Conservation (phyloP, 2,329 filamentous ascomycete species). For the Fusarium dimerum region DNA sequence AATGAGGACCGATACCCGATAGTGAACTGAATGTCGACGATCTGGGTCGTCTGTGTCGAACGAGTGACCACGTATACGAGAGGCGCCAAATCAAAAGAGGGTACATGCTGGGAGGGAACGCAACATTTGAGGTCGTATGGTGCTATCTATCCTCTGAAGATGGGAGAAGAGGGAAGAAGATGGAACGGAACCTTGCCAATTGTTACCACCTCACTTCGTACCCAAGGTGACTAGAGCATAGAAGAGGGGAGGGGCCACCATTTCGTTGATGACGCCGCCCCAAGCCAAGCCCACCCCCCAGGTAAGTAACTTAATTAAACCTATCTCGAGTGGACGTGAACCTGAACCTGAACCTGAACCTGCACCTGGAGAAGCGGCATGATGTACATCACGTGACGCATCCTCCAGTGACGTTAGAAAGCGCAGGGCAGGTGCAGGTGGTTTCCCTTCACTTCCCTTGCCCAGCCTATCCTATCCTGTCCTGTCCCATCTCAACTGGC, state of each 20-base stretch:
- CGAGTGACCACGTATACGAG: conserved; percentile 13
- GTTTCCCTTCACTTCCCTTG: conserved; percentile 21
- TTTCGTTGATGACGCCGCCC: conserved; percentile 27
- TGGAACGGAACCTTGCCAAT: too few species aligned
- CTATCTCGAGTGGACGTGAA: too few species aligned
- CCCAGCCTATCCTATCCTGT: conserved; percentile 30
- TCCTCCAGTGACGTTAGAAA: conserved; percentile 38
- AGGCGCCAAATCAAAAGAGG: conserved; percentile 23
- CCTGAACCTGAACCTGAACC: too few species aligned
- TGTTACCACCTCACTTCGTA: too few species aligned
- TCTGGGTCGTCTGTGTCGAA: conserved; percentile 17
- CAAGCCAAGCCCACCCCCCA: not conserved
- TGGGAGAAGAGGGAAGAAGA: not conserved
- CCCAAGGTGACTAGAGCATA: too few species aligned
- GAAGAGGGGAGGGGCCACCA: too few species aligned
- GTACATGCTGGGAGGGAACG: conserved; percentile 13
- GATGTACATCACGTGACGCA: conserved; percentile 35
- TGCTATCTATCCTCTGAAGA: conserved; percentile 4
- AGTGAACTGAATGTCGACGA: conserved; percentile 5
- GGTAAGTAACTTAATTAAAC: too few species aligned
- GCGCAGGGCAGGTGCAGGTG: not conserved
- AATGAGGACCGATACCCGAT: not conserved
- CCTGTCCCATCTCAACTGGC: conserved; percentile 20
- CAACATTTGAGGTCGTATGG: conserved; percentile 11
- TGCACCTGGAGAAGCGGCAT: conserved; percentile 12